phyloP scores from a whole-genome alignment of 192 early-diverging fungal genomes.

The Chytriomyces sp. region DNA sequence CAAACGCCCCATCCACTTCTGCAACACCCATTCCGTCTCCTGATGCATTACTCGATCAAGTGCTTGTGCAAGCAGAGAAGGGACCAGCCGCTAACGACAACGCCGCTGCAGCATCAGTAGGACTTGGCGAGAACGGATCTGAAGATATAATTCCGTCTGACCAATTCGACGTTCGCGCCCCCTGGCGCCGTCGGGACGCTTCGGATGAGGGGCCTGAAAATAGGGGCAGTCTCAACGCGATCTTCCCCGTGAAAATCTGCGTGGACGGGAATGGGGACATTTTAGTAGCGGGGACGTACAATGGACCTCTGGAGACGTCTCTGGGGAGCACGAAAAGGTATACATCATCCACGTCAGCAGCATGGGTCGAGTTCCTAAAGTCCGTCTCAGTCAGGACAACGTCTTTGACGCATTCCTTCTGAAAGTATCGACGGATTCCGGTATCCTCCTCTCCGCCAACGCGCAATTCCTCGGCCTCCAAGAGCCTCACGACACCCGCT shows the following conservation, averaged over 20 bases:
- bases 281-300: constrained; percentile 6
- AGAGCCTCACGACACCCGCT: not conserved
- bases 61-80: too few species aligned
- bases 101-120: too few species aligned
- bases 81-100: too few species aligned
- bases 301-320: not conserved
- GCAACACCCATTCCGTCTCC: too few species aligned
- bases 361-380: not conserved
- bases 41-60: too few species aligned
- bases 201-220: not conserved
- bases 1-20: too few species aligned
- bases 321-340: not conserved
- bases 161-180: too few species aligned
- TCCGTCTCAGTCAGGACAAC: not conserved
- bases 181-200: too few species aligned
- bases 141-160: too few species aligned
- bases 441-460: not conserved
- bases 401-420: constrained; percentile 13
- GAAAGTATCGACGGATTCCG: not conserved
- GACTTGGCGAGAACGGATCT: too few species aligned
- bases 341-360: too few species aligned
- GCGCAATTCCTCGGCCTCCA: not conserved
- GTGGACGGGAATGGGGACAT: constrained; percentile 5
- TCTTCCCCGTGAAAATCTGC: constrained; percentile 2
- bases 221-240: not conserved